These are phyloP conservation scores for Diaporthe ampelina DNA, from an alignment of 2,329 filamentous ascomycete genomes.

Conservation along the genomic window DNA sequence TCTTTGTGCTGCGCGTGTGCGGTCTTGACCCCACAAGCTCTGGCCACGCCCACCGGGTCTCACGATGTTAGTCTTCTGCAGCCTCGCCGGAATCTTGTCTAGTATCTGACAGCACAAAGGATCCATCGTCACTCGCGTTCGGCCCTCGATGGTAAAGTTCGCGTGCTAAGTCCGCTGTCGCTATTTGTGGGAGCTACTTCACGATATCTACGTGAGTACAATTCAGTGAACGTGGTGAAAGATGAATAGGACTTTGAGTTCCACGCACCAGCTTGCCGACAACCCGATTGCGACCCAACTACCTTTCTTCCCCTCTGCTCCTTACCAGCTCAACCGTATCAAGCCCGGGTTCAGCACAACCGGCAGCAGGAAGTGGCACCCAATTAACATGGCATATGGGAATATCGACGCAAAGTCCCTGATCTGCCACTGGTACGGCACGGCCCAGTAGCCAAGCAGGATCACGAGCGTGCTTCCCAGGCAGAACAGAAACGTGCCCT, in stretches of 20 bases:
- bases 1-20: not conserved
- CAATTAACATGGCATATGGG: slow-evolving; percentile 66
- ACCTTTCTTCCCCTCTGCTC: not conserved
- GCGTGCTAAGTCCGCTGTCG: not conserved
- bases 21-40: not conserved
- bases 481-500: slow-evolving; percentile 66
- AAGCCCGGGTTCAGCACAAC: slow-evolving; percentile 73
- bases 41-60: too few species aligned
- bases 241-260: too few species aligned
- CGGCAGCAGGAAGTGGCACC: slow-evolving; percentile 70
- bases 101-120: not conserved
- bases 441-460: slow-evolving; percentile 60
- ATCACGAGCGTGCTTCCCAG: slow-evolving; percentile 60
- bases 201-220: not conserved
- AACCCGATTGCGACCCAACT: not conserved
- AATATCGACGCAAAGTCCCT: slow-evolving; percentile 70
- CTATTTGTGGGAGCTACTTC: not conserved
- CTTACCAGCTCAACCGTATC: slow-evolving; percentile 73
- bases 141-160: too few species aligned
- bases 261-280: not conserved
- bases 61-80: not conserved
- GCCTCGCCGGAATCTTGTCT: not conserved
- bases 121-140: not conserved
- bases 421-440: slow-evolving; percentile 69
- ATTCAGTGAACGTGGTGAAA: not conserved